Evolutionary conservation across 1,139 yeast species (phyloP).

Genomic region (Magnusiomyces suaveolens): DNA sequence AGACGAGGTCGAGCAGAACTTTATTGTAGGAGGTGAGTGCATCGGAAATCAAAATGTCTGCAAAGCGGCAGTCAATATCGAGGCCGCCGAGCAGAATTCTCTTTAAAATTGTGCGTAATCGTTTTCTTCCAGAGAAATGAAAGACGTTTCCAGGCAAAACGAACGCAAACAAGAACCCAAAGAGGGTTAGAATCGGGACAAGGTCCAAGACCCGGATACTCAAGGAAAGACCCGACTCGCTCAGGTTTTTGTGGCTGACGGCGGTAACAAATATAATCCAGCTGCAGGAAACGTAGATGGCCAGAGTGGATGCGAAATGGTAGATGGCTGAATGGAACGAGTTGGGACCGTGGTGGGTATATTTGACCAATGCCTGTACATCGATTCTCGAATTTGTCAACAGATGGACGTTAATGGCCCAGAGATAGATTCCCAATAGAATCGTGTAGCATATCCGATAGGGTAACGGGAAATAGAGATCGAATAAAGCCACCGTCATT

Average conservation of each 20-base stretch:
- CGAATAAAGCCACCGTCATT: slow-evolving; percentile 24
- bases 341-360: slow-evolving; percentile 15
- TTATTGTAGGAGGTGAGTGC: slow-evolving; percentile 70
- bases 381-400: slow-evolving; percentile 36
- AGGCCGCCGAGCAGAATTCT: slow-evolving; percentile 49
- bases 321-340: slow-evolving; percentile 22
- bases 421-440: slow-evolving; percentile 41
- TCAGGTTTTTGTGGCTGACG: neutral
- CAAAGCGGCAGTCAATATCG: slow-evolving; percentile 48
- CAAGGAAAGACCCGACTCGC: neutral
- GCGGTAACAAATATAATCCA: slow-evolving; percentile 9
- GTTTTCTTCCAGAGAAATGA: slow-evolving; percentile 23
- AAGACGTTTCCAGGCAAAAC: slow-evolving; percentile 24
- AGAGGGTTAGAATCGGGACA: slow-evolving; percentile 33
- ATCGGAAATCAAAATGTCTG: slow-evolving; percentile 74
- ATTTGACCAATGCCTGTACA: slow-evolving; percentile 33
- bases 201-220: slow-evolving; percentile 17
- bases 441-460: slow-evolving; percentile 39
- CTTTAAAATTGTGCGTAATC: slow-evolving; percentile 35
- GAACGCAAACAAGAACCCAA: slow-evolving; percentile 24
- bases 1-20: slow-evolving; percentile 59
- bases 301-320: slow-evolving; percentile 22
- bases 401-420: slow-evolving; percentile 38
- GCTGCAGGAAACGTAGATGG: slow-evolving; percentile 11
- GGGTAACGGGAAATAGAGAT: slow-evolving; percentile 39